phyloP scores from a whole-genome alignment of 169 alveolate genomes.

The Plasmodium falciparum region DNA sequence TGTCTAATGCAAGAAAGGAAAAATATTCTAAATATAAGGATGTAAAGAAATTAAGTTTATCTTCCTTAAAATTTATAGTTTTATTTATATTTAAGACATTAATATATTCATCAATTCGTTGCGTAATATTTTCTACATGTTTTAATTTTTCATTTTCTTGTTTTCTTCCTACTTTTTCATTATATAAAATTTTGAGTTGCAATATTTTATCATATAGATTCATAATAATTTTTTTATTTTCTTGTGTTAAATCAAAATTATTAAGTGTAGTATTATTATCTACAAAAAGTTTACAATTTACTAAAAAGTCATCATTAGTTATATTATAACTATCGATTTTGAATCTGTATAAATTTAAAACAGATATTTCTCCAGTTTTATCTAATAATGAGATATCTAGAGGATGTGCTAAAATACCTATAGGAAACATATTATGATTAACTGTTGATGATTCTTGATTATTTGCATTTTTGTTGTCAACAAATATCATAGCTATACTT shows the following conservation, averaged over 20 bases:
- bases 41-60: slow-evolving; percentile 31
- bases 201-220: slow-evolving; percentile 65
- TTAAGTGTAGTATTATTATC: slow-evolving; percentile 39
- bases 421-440: slow-evolving; percentile 63
- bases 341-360: slow-evolving; percentile 64
- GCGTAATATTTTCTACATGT: slow-evolving; percentile 56
- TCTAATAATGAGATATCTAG: slow-evolving; percentile 57
- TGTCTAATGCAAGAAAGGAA: slow-evolving; percentile 45
- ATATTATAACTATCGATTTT: slow-evolving; percentile 61
- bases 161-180: slow-evolving; percentile 48
- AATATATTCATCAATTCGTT: slow-evolving; percentile 58
- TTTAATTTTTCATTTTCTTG: slow-evolving; percentile 62
- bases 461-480: slow-evolving; percentile 40
- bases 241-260: slow-evolving; percentile 62
- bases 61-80: slow-evolving; percentile 34
- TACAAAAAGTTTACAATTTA: slow-evolving; percentile 38
- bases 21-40: slow-evolving; percentile 62
- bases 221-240: slow-evolving; percentile 63
- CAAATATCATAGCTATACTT: slow-evolving; percentile 73
- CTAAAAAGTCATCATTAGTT: slow-evolving; percentile 37
- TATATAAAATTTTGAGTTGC: slow-evolving; percentile 50
- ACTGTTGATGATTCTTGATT: slow-evolving; percentile 23
- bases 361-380: slow-evolving; percentile 70
- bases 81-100: slow-evolving; percentile 49
- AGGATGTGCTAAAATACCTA: slow-evolving; percentile 60